phyloP scores from a whole-genome alignment of 2,329 filamentous ascomycete genomes.

The Penicillium brasilianum region DNA sequence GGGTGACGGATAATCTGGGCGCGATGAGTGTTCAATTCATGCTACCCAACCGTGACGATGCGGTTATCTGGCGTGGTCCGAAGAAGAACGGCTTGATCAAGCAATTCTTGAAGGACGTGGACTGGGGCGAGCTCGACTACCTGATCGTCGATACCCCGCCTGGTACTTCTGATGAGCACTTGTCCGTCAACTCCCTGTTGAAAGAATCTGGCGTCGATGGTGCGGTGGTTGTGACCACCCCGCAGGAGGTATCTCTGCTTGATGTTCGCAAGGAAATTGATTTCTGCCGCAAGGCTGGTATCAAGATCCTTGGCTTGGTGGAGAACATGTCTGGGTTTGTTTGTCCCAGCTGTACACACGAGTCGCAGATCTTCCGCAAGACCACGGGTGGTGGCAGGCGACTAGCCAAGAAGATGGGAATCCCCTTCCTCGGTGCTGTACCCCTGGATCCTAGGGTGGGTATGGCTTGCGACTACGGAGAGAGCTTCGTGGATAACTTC shows the following conservation, averaged over 20 bases:
- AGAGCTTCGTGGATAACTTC: conserved; percentile 94
- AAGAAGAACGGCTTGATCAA: conserved; percentile 99
- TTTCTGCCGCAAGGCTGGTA: conserved; percentile 94
- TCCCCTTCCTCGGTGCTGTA: conserved; percentile 87
- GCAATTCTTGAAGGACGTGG: conserved; percentile 95
- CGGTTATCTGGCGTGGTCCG: conserved; percentile 94
- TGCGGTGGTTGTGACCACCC: conserved; percentile 90
- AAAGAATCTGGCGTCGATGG: conserved; percentile 92
- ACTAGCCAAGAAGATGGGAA: conserved; percentile 81
- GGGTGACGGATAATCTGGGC: conserved; percentile 90
- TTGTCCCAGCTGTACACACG: conserved; percentile 85
- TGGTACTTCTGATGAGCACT: conserved; percentile 91
- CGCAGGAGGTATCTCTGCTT: conserved; percentile 88
- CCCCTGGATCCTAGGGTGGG: conserved; percentile 92
- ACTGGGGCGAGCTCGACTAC: conserved; percentile 95
- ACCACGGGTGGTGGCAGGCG: conserved; percentile 85
- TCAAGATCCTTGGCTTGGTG: conserved; percentile 83
- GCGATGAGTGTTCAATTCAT: conserved; percentile 99
- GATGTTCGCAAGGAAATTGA: conserved; percentile 98
- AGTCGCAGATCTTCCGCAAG: conserved; percentile 82
- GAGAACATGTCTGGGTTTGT: conserved; percentile 99
- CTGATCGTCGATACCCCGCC: conserved; percentile 94
- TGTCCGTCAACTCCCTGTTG: conserved; percentile 89
- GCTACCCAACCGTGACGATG: conserved; percentile 90
- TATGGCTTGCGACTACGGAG: conserved; percentile 95